Conservation (phyloP, 2,329 filamentous ascomycete species). For the Clonostachys rhizophaga region DNA sequence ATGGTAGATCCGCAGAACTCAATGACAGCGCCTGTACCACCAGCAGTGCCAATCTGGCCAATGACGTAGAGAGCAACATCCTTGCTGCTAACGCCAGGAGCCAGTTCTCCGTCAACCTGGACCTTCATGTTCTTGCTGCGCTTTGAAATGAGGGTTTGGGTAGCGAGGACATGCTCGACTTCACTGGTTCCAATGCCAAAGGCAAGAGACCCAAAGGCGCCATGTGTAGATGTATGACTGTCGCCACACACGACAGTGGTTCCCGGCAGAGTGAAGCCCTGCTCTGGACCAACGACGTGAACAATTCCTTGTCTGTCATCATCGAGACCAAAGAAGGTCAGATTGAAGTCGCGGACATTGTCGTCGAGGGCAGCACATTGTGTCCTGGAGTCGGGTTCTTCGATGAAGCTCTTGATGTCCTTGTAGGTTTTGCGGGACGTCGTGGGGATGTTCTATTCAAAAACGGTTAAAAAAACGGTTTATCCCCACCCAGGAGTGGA, state of each 20-base stretch:
- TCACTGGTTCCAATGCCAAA: constrained; percentile 98
- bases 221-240: constrained; percentile 96
- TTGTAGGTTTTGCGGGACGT: constrained; percentile 87
- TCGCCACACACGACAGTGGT: constrained; percentile 98
- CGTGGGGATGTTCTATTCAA: constrained; percentile 81
- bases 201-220: constrained; percentile 89
- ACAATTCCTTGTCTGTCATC: constrained; percentile 98
- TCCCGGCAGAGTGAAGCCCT: constrained; percentile 95
- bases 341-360: constrained; percentile 92
- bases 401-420: constrained; percentile 88
- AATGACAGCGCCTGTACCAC: constrained; percentile 90
- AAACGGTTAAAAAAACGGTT: constrained; percentile 1
- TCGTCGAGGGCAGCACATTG: constrained; percentile 96
- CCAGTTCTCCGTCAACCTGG: constrained; percentile 86
- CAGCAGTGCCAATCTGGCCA: constrained; percentile 89
- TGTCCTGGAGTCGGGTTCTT: constrained; percentile 87
- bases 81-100: constrained; percentile 91
- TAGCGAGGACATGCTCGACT: constrained; percentile 93
- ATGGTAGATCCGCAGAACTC: constrained; percentile 98
- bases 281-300: constrained; percentile 96
- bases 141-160: constrained; percentile 90
- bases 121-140: constrained; percentile 98
- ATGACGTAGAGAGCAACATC: constrained; percentile 93
- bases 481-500: neutral
- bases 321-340: constrained; percentile 95